These are phyloP conservation scores for Mortierella sp. DNA, from an alignment of 371 early-diverging fungal species.

Conservation along the genomic window DNA sequence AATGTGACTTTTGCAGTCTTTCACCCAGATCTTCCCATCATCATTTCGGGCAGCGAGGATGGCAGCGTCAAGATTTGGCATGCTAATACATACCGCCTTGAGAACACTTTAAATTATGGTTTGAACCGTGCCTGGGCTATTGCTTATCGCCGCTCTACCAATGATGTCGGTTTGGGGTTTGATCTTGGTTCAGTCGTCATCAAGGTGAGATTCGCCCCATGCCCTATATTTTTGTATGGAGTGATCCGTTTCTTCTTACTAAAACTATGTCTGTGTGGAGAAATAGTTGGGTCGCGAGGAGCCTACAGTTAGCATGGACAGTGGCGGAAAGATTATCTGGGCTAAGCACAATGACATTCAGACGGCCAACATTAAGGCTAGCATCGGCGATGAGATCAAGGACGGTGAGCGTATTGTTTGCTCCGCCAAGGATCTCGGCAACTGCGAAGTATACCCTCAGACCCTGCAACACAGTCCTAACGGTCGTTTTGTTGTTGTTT, in stretches of 20 bases:
- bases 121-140: slow-evolving; percentile 97
- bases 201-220: slow-evolving; percentile 63
- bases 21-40: slow-evolving; percentile 98
- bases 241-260: background rate
- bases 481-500: slow-evolving; percentile 97
- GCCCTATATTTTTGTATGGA: background rate
- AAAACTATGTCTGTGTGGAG: background rate
- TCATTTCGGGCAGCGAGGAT: slow-evolving; percentile 98
- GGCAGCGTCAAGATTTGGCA: slow-evolving; percentile 98
- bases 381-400: slow-evolving; percentile 76
- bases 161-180: slow-evolving; percentile 94
- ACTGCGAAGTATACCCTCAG: slow-evolving; percentile 97
- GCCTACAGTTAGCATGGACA: slow-evolving; percentile 98
- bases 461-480: slow-evolving; percentile 97
- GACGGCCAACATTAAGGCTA: slow-evolving; percentile 92
- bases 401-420: slow-evolving; percentile 94
- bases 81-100: slow-evolving; percentile 95
- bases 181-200: slow-evolving; percentile 97
- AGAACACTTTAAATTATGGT: slow-evolving; percentile 96
- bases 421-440: slow-evolving; percentile 95
- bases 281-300: slow-evolving; percentile 89
- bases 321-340: slow-evolving; percentile 97
- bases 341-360: slow-evolving; percentile 96
- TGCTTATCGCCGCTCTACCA: slow-evolving; percentile 87
- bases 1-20: slow-evolving; percentile 96